phyloP scores from a whole-genome alignment of 176 grass and related monocot species.

The Secale cereale region DNA sequence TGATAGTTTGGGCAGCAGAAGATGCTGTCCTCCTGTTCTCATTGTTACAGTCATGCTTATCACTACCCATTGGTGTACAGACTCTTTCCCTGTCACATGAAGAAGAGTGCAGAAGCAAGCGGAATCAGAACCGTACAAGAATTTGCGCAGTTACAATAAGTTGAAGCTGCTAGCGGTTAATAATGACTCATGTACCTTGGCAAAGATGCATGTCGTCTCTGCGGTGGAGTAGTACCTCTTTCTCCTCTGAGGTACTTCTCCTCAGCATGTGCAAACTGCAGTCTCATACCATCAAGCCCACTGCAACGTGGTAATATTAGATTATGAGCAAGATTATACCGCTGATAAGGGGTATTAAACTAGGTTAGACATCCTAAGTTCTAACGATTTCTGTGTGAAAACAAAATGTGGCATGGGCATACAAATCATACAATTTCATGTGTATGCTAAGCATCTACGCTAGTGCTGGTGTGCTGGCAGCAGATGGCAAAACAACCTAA shows the following conservation, averaged over 20 bases:
- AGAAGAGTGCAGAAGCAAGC: slow-evolving; percentile 15
- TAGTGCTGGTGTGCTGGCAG: background rate
- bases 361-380: slow-evolving; percentile 20
- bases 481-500: slow-evolving; percentile 23
- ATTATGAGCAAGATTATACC: background rate
- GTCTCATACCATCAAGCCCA: slow-evolving; percentile 76
- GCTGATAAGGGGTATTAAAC: background rate
- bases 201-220: slow-evolving; percentile 70
- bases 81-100: slow-evolving; percentile 70
- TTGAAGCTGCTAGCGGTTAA: background rate
- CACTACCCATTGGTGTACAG: slow-evolving; percentile 33
- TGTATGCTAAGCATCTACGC: background rate
- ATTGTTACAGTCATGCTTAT: slow-evolving; percentile 28
- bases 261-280: slow-evolving; percentile 86
- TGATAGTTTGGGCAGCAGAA: slow-evolving; percentile 47
- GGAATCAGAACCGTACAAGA: background rate
- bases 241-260: slow-evolving; percentile 77
- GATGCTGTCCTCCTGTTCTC: slow-evolving; percentile 41
- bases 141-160: background rate
- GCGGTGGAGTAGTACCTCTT: slow-evolving; percentile 53
- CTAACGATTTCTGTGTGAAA: slow-evolving; percentile 3
- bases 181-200: slow-evolving; percentile 43
- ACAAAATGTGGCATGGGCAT: background rate
- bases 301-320: slow-evolving; percentile 41
- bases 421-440: background rate